phyloP scores from a whole-genome alignment of 2,329 filamentous ascomycete genomes.

The Ophiostoma pallidulum region DNA sequence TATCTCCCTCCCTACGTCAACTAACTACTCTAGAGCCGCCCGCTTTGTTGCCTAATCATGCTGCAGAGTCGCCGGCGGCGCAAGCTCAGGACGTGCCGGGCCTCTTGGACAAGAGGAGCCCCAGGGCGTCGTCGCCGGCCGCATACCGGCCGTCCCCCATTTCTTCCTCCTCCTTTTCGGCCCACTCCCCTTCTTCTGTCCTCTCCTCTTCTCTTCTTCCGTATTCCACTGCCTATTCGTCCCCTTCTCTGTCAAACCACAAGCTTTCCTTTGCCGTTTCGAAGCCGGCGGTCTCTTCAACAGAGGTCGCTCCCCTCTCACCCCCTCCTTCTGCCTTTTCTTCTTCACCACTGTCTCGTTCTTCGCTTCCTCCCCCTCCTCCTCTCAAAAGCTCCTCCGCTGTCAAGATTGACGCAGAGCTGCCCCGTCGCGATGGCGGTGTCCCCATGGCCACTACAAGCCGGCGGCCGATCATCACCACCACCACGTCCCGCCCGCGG shows the following conservation, averaged over 20 bases:
- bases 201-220: neutral
- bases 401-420: neutral
- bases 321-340: too few relatives aligned
- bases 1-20: neutral
- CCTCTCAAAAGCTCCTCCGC: too few relatives aligned
- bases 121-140: conserved; percentile 5
- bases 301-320: neutral
- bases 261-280: neutral
- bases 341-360: too few relatives aligned
- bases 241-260: neutral
- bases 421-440: conserved; percentile 2
- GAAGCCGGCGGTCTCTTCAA: conserved; percentile 1
- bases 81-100: conserved; percentile 5
- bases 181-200: neutral
- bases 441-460: conserved; percentile 8
- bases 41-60: conserved; percentile 7
- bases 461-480: conserved; percentile 8
- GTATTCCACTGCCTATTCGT: neutral
- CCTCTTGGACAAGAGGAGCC: conserved; percentile 3
- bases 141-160: neutral
- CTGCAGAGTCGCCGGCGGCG: conserved; percentile 7
- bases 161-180: neutral
- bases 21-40: conserved; percentile 14
- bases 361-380: too few relatives aligned
- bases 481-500: conserved; percentile 13